A percentile compares a stretch with the other conserved stretches of the same genome.
These are phyloP conservation scores for Jatropha multifida DNA, from an alignment of 441 rosid genomes.

Conservation along the genomic window DNA sequence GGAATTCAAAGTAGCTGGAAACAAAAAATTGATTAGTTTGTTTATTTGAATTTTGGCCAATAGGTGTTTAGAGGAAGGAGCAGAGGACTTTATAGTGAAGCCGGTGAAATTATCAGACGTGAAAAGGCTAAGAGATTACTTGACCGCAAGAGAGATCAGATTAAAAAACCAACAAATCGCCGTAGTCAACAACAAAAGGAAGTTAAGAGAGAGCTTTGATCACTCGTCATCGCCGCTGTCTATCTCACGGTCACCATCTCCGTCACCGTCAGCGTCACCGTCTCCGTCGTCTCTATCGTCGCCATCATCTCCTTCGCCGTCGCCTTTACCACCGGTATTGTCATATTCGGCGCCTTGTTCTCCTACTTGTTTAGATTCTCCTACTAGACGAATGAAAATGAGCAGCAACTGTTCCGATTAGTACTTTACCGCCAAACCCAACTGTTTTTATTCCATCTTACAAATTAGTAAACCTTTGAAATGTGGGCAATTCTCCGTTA, in stretches of 20 bases:
- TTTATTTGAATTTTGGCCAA: background rate
- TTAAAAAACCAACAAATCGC: conserved; percentile 17
- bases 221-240: conserved; percentile 35
- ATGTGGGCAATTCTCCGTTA: conserved; percentile 34
- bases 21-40: background rate
- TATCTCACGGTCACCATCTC: conserved; percentile 23
- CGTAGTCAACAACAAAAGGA: conserved; percentile 44
- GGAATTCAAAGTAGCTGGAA: background rate
- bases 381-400: conserved; percentile 45
- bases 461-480: background rate
- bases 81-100: conserved; percentile 84
- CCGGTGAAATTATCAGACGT: conserved; percentile 94
- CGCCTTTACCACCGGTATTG: conserved; percentile 23
- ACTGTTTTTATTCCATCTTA: background rate
- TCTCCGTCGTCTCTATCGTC: conserved; percentile 13
- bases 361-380: conserved; percentile 46
- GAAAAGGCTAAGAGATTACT: conserved; percentile 57
- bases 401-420: conserved; percentile 26
- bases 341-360: conserved; percentile 41
- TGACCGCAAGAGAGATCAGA: conserved; percentile 41
- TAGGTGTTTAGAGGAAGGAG: conserved; percentile 98
- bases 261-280: background rate
- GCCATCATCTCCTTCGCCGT: conserved; percentile 27
- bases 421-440: background rate
- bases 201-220: conserved; percentile 43